These are phyloP conservation scores for Jatropha multifida DNA, from an alignment of 441 rosid genomes.

Conservation along the genomic window DNA sequence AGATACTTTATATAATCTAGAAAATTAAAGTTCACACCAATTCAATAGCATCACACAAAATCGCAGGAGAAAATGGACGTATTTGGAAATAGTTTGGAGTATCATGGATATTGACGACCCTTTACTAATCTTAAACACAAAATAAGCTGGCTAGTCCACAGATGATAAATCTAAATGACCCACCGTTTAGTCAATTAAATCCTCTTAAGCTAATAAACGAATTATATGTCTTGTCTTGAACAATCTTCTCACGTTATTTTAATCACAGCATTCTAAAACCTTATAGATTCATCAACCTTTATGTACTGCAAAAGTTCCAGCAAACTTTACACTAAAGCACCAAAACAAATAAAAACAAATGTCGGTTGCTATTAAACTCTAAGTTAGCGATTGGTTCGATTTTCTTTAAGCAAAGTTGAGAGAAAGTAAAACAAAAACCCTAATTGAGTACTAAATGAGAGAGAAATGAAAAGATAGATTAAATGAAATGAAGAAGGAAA, in stretches of 20 bases:
- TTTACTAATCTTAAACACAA: neutral
- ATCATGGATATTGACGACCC: neutral
- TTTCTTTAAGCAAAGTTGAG: neutral
- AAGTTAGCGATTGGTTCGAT: neutral
- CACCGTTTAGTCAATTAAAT: neutral
- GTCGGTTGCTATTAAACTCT: neutral
- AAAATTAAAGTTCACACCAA: neutral
- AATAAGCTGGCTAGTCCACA: neutral
- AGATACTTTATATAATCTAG: neutral
- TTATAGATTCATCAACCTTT: neutral
- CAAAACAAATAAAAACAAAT: neutral
- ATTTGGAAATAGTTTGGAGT: neutral
- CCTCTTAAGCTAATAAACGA: neutral
- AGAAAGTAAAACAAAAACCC: conserved; percentile 6
- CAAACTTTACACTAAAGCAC: neutral
- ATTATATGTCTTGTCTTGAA: neutral
- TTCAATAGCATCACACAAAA: neutral
- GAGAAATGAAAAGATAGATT: neutral
- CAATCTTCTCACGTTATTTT: neutral
- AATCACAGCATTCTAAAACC: neutral
- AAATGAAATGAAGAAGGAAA: neutral
- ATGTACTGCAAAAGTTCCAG: neutral
- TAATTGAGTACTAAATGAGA: neutral
- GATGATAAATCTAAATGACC: neutral
- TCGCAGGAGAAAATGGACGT: neutral